Evolutionary conservation across 2,329 filamentous ascomycete genomes (phyloP).

Genomic region (Alternaria gaisen): DNA sequence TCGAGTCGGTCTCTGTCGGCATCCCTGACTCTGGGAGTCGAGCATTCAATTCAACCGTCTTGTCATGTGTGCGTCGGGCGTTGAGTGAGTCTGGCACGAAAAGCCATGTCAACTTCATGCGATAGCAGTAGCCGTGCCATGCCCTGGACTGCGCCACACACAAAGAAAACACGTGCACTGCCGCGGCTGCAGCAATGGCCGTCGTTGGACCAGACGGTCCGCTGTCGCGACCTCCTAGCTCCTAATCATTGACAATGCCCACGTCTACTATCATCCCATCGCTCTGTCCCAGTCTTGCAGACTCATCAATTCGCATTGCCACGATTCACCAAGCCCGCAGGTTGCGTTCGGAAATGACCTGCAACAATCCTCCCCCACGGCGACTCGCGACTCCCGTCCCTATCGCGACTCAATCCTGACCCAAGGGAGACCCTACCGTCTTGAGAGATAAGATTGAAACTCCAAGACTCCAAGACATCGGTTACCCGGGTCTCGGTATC

Average conservation of each 20-base stretch:
- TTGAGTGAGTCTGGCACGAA: not conserved
- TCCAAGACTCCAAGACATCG: conserved; percentile 6
- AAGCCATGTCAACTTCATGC: conserved; percentile 1
- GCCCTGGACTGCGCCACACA: not conserved
- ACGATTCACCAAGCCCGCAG: conserved; percentile 9
- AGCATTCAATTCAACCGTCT: not conserved
- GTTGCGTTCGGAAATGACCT: conserved; percentile 2
- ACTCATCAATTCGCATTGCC: not conserved
- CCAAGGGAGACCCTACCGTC: conserved; percentile 8
- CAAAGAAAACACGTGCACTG: conserved; percentile 5
- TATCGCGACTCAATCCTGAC: not conserved
- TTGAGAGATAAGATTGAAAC: conserved; percentile 4
- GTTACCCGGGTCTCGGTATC: conserved; percentile 9
- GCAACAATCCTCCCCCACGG: not conserved
- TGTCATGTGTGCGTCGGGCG: conserved; percentile 1
- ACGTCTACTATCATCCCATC: not conserved
- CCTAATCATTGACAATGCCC: not conserved
- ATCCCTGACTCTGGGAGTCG: not conserved
- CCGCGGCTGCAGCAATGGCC: not conserved
- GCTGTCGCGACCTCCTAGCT: not conserved
- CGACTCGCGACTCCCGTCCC: conserved; percentile 2
- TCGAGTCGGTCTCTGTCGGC: not conserved
- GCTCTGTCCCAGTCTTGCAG: not conserved
- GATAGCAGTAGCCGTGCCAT: not conserved
- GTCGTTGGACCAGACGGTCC: not conserved